Conservation (phyloP, 1,284 basidiomycete species). For the Sporisorium exsertum region DNA sequence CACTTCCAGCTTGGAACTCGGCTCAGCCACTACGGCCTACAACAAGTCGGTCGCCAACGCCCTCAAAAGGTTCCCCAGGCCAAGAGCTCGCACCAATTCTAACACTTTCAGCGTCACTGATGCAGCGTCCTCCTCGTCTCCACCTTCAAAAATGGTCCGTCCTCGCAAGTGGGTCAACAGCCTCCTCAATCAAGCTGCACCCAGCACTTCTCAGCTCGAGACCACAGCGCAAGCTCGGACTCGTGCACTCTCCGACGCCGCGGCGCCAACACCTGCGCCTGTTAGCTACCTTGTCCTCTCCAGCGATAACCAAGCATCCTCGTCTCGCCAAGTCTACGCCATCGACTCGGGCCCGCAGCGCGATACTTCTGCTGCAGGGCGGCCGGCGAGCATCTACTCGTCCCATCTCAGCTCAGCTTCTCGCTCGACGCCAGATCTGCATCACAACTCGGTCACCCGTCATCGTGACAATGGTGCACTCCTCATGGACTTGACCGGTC, state of each 20-base stretch:
- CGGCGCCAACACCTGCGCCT: conserved; percentile 22
- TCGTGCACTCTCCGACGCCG: conserved; percentile 27
- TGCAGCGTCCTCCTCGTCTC: conserved; percentile 8
- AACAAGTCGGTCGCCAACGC: conserved; percentile 22
- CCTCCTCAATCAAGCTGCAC: conserved; percentile 25
- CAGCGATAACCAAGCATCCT: neutral
- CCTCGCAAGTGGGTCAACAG: conserved; percentile 53
- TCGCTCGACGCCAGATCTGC: conserved; percentile 43
- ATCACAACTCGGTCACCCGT: conserved; percentile 29
- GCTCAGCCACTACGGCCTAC: conserved; percentile 9
- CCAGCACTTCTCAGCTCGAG: conserved; percentile 33
- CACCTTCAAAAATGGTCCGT: conserved; percentile 27
- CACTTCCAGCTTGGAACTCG: conserved; percentile 38
- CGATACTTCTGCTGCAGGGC: conserved; percentile 9
- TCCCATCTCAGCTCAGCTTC: conserved; percentile 47
- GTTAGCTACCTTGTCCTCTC: conserved; percentile 41
- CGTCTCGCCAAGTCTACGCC: conserved; percentile 28
- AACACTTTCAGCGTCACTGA: conserved; percentile 15
- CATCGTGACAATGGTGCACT: conserved; percentile 42
- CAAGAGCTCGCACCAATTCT: conserved; percentile 30
- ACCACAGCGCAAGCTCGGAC: conserved; percentile 34
- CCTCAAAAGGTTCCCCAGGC: conserved; percentile 29
- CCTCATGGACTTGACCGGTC: conserved; percentile 26
- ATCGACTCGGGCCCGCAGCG: conserved; percentile 43
- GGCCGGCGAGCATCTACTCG: conserved; percentile 36